Conservation (phyloP, 345 rosid genomes). For the Gossypium thurberi region DNA sequence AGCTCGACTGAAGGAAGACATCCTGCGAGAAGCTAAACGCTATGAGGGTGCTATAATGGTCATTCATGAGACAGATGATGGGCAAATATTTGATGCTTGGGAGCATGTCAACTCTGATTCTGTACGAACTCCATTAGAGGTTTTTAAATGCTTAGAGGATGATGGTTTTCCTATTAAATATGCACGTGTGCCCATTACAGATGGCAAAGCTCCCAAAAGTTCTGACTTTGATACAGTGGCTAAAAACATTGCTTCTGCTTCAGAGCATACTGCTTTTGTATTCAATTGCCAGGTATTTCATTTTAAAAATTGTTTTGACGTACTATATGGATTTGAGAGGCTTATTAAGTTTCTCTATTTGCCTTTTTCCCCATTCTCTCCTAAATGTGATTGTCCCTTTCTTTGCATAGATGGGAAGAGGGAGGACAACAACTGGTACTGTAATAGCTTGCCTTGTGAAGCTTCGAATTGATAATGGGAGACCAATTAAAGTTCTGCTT, state of each 20-base stretch:
- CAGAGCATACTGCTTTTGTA: constrained; percentile 82
- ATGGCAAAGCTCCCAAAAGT: constrained; percentile 97
- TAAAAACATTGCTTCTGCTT: constrained; percentile 75
- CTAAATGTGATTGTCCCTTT: constrained; percentile 13
- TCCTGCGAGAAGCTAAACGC: constrained; percentile 75
- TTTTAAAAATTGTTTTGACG: constrained; percentile 11
- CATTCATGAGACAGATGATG: constrained; percentile 82
- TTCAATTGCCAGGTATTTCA: constrained; percentile 90
- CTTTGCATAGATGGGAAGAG: constrained; percentile 84
- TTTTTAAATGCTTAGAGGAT: constrained; percentile 74
- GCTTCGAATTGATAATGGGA: constrained; percentile 78
- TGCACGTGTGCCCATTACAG: constrained; percentile 95
- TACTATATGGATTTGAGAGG: background rate
- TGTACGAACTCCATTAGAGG: constrained; percentile 90
- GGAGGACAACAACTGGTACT: constrained; percentile 99
- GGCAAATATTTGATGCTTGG: constrained; percentile 87
- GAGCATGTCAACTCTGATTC: constrained; percentile 69
- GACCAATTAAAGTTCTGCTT: constrained; percentile 64
- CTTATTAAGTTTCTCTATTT: constrained; percentile 4
- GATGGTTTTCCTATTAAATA: constrained; percentile 79
- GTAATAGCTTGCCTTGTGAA: constrained; percentile 96
- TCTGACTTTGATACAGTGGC: constrained; percentile 84
- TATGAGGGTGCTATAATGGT: constrained; percentile 94
- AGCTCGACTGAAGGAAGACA: constrained; percentile 91
- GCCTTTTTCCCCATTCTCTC: background rate